Evolutionary conservation across 192 early-diverging fungal genomes (phyloP).

Genomic region (Coemansia sp.): DNA sequence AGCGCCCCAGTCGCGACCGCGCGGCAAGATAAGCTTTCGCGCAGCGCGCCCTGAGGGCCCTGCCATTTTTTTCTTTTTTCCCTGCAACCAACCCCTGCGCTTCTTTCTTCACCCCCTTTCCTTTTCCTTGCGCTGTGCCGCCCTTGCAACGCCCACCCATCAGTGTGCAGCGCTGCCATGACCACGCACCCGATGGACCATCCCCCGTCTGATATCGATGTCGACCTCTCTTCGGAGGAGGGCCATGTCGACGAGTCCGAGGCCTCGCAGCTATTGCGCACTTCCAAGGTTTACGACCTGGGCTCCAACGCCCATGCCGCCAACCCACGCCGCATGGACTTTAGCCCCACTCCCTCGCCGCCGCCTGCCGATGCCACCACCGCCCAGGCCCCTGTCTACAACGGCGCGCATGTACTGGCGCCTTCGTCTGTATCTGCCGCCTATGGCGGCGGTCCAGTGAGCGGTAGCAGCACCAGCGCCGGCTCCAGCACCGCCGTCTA

Average conservation of each 20-base stretch:
- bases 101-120: constrained; percentile 9
- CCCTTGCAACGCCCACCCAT: constrained; percentile 17
- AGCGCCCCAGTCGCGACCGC: not conserved
- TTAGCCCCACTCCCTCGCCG: constrained; percentile 52
- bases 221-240: constrained; percentile 51
- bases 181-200: constrained; percentile 52
- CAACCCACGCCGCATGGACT: constrained; percentile 49
- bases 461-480: constrained; percentile 1
- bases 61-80: constrained; percentile 4
- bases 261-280: constrained; percentile 34
- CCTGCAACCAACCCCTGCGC: constrained; percentile 12
- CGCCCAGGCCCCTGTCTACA: not conserved
- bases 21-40: not conserved
- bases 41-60: constrained; percentile 8
- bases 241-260: constrained; percentile 38
- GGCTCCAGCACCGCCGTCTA: not conserved
- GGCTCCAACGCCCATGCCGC: constrained; percentile 16
- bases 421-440: not conserved
- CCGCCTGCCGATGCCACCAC: constrained; percentile 13
- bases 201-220: constrained; percentile 51
- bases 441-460: not conserved
- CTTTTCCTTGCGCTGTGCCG: constrained; percentile 3
- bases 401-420: constrained; percentile 11
- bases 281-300: constrained; percentile 33
- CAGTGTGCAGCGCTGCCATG: constrained; percentile 45